Base-by-base conservation (phyloP, 2,329 filamentous ascomycete species). In the Neocatenulostroma microsporum region DNA sequence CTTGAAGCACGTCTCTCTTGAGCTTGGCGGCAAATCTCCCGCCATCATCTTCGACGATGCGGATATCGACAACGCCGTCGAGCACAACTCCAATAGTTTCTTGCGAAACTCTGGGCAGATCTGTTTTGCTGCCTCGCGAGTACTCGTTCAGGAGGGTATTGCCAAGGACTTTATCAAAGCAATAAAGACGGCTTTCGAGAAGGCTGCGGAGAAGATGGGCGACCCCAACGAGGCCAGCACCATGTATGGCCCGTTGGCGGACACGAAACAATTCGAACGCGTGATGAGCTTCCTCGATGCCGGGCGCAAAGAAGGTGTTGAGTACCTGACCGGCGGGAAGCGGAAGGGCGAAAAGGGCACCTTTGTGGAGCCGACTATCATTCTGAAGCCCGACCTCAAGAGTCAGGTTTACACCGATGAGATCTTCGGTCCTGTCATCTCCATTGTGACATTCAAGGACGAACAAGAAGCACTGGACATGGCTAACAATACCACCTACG, bases 401-500 rank as follows among this genome's bases (percentile, higher is more conserved):
- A 57, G 62, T 3, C 59, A 49, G 19, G 48, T 61, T 15, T 50
- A 54, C 28, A 58, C 50, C 21, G 55, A 62, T 40, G 57, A 62
- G 41, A 56, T 63, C 28, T 61, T 62, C 40, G 56, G 60, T 6
- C 55, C 60, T 3, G 57, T 63, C 10, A 55, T 61, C 28, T 39
- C 53, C 11, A 55, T 63, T 25, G 52, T 56, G 46, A 50, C 53
- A 1, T 62, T 62, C 47, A 41, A 37, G 20, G 51, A 51, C 4
- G 57, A 61, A 36, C 46, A 52, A 12, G 59, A 62, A 37, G 59
- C 47, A 3, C 51, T 56, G 20, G 41, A 48, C 10, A 41, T 58
- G 27, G 44, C 51, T 11, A 53, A 59, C 54, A 81, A 88, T 48
- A 84, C 80, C 1, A 80, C 84, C 29, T 89, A 86, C 54, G 84